These are phyloP conservation scores for Rosa chinensis DNA, from an alignment of 306 rosid genomes.

Conservation along the genomic window DNA sequence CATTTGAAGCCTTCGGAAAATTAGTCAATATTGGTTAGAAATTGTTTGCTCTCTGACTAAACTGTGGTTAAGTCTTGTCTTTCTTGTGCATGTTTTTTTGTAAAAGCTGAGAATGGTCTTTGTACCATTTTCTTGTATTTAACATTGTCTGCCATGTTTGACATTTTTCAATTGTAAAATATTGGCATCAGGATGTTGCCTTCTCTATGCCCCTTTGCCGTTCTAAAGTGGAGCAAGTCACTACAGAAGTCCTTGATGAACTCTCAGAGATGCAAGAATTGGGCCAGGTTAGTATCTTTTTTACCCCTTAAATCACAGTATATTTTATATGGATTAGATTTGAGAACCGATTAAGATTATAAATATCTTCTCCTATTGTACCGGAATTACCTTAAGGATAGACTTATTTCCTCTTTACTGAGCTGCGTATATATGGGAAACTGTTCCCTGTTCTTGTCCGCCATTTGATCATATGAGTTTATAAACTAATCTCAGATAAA, in stretches of 20 bases:
- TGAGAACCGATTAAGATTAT: slow-evolving; percentile 11
- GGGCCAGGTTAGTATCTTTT: slow-evolving; percentile 73
- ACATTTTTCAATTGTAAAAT: slow-evolving; percentile 16
- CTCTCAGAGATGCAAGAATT: slow-evolving; percentile 90
- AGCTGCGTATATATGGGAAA: neutral
- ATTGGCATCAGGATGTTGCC: slow-evolving; percentile 60
- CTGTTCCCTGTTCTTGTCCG: neutral
- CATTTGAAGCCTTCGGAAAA: neutral
- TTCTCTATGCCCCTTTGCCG: slow-evolving; percentile 95
- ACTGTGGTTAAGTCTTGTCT: neutral
- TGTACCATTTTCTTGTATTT: neutral
- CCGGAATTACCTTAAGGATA: neutral
- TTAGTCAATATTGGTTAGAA: neutral
- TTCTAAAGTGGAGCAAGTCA: slow-evolving; percentile 78
- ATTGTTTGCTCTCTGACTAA: neutral
- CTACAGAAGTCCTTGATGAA: slow-evolving; percentile 80
- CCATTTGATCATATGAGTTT: neutral
- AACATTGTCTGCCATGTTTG: neutral
- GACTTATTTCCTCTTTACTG: neutral
- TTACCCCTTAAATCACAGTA: slow-evolving; percentile 9
- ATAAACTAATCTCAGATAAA: neutral
- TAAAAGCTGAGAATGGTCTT: neutral
- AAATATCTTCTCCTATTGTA: slow-evolving; percentile 16
- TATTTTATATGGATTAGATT: slow-evolving; percentile 14
- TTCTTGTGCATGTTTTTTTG: neutral